Conservation (phyloP, 2,329 filamentous ascomycete genomes). For the Hymenoscyphus salicellus region DNA sequence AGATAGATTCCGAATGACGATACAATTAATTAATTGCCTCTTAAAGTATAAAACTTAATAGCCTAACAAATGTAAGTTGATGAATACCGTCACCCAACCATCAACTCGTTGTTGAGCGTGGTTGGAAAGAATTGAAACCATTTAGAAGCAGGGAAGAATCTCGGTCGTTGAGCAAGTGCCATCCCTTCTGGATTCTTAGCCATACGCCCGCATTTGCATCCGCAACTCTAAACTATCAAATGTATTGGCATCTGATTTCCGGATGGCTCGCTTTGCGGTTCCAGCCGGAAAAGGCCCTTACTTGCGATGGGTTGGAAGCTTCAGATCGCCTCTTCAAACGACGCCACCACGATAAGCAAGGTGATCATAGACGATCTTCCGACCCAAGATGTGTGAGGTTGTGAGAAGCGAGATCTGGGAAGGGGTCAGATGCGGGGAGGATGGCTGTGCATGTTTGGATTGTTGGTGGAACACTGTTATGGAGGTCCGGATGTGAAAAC, state of each 20-base stretch:
- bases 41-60: neutral
- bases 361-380: conserved; percentile 3
- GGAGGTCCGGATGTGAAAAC: neutral
- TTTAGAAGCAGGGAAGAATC: neutral
- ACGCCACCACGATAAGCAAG: neutral
- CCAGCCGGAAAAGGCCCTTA: neutral
- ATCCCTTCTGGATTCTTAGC: neutral
- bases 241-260: neutral
- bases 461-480: neutral
- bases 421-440: neutral
- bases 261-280: neutral
- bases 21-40: neutral
- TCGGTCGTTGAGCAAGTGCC: neutral
- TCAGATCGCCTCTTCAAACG: conserved; percentile 7
- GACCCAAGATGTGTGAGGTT: conserved; percentile 6
- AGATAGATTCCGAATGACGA: neutral
- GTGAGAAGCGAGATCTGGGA: neutral
- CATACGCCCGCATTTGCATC: neutral
- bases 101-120: neutral
- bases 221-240: neutral
- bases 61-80: neutral
- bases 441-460: conserved; percentile 7
- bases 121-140: neutral
- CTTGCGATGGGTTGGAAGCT: neutral
- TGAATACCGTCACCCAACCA: neutral